Evolutionary conservation across 768 basidiomycete species (phyloP), one percentile per base, ranked within the genome.

Genomic region (Flagelloscypha sp.): DNA sequence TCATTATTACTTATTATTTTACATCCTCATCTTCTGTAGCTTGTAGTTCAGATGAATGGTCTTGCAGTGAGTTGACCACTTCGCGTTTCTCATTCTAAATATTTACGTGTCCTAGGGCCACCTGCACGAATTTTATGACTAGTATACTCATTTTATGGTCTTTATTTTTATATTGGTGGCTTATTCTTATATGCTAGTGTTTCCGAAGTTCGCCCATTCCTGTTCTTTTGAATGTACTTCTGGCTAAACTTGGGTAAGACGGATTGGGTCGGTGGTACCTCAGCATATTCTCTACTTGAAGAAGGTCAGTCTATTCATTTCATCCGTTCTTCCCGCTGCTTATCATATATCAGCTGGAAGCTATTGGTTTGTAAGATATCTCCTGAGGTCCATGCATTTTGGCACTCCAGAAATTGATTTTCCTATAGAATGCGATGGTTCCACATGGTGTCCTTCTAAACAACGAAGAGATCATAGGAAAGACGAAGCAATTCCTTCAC

Each of bases 361-460:
- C 50, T 74, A 74, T 43, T 73, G 70, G 72, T 74, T 71, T 66
- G 71, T 67, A 41, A 31, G 68, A 65, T 8, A 7, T 20, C 23
- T 35, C 20, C 18, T 35, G 19, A 1, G 18, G n/a, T 24, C 20
- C 19, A 27, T 13, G 16, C 18, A 19, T 13, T 8, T 18, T n/a
- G 16, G 15, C 23, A 10, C 17, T 25, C 10, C 20, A 23, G n/a
- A 20, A 9, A 21, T 30, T 22, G 37, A 21, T 42, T 12, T 3
- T 10, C 6, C 30, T 25, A 21, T 41, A 68, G 70, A 75, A 75
- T 41, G 72, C 57, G 5, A 68, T 74, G 68, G 66, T 74, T 0
- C 69, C 72, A 0, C 69, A 68, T 38, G 70, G 68, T 19, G 49
- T 72, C 7, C 56, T 75, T 2, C 57, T 61, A 37, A 62, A 70